Conservation (phyloP, 2,329 filamentous ascomycete species). For the Paraphoma chrysanthemicola region DNA sequence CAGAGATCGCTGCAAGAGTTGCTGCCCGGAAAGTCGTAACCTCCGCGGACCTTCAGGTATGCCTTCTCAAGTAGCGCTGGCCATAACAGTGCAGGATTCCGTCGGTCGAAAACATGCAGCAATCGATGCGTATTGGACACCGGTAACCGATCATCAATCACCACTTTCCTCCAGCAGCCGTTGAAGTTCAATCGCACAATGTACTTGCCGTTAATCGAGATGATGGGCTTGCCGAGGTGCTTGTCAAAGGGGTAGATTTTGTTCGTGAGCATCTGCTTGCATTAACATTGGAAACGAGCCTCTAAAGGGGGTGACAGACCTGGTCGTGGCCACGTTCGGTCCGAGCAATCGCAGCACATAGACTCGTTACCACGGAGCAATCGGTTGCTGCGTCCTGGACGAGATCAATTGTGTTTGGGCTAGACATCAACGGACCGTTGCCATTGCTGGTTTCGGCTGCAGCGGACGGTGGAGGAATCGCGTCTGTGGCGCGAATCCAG, state of each 20-base stretch:
- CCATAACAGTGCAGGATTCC: slow-evolving; percentile 84
- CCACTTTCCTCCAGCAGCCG: slow-evolving; percentile 84
- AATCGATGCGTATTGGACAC: slow-evolving; percentile 75
- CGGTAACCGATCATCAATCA: slow-evolving; percentile 88
- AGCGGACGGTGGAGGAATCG: slow-evolving; percentile 60
- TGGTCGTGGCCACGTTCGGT: slow-evolving; percentile 72
- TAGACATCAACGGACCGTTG: slow-evolving; percentile 62
- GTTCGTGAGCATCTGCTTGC: slow-evolving; percentile 69
- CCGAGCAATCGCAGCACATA: slow-evolving; percentile 80
- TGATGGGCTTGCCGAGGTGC: slow-evolving; percentile 59
- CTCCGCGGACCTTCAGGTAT: slow-evolving; percentile 92
- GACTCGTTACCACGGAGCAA: slow-evolving; percentile 94
- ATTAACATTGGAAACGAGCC: slow-evolving; percentile 10
- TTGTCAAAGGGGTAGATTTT: slow-evolving; percentile 79
- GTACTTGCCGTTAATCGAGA: slow-evolving; percentile 86
- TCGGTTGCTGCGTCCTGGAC: slow-evolving; percentile 96
- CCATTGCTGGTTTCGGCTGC: slow-evolving; percentile 35
- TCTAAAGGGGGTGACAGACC: slow-evolving; percentile 53
- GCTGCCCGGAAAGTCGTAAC: slow-evolving; percentile 97
- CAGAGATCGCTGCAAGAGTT: slow-evolving; percentile 96
- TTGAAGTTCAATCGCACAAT: slow-evolving; percentile 95
- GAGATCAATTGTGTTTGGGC: slow-evolving; percentile 72
- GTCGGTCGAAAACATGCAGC: slow-evolving; percentile 86
- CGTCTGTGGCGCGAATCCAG: slow-evolving; percentile 80
- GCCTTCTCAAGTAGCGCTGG: slow-evolving; percentile 94